Conservation (phyloP, 148 eudicot species). For the Arbutus unedo region DNA sequence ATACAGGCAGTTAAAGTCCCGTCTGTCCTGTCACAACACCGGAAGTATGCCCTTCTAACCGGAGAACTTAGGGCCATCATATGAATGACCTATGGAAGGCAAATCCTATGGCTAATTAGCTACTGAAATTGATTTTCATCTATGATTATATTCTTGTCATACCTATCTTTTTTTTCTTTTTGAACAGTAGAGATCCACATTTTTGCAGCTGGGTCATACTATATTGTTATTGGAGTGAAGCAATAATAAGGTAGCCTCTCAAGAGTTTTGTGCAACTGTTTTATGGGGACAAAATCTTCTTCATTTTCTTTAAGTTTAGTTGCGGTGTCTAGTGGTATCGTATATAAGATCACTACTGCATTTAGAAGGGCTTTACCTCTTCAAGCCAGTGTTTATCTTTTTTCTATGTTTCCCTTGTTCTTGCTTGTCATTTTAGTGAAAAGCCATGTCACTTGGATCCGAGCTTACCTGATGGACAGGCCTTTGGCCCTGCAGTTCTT, state of each 20-base stretch:
- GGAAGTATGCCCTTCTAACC: constrained; percentile 61
- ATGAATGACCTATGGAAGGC: constrained; percentile 21
- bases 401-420: too few relatives aligned
- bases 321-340: too few relatives aligned
- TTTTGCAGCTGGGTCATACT: background rate
- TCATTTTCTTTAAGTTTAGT: too few relatives aligned
- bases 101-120: background rate
- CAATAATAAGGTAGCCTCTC: background rate
- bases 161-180: background rate
- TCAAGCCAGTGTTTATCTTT: too few relatives aligned
- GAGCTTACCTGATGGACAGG: too few relatives aligned
- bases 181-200: background rate
- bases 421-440: too few relatives aligned
- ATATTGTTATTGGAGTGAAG: background rate
- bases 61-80: constrained; percentile 69
- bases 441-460: too few relatives aligned
- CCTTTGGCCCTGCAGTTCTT: too few relatives aligned
- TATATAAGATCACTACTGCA: too few relatives aligned
- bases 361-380: too few relatives aligned
- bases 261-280: background rate
- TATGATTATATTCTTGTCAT: background rate
- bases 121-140: background rate
- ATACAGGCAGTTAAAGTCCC: constrained; percentile 53
- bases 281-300: too few relatives aligned
- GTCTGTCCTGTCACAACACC: constrained; percentile 63